Base-by-base conservation (phyloP, 192 early-diverging fungal genomes). In the Podila horticola region DNA sequence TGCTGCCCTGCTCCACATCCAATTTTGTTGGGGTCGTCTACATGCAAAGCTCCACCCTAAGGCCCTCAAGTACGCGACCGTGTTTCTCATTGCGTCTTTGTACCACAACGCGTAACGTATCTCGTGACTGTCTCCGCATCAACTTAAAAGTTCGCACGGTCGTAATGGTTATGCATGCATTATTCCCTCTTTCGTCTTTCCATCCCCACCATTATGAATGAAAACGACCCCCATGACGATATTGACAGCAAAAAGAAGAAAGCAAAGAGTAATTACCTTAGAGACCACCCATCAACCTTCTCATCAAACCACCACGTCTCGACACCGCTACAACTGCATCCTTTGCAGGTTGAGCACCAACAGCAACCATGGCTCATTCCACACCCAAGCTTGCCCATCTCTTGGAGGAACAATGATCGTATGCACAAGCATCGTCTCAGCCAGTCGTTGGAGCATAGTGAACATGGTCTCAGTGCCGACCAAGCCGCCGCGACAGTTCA, bases 341-440 rank as follows among this genome's bases (percentile, higher is more conserved):
- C 75, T 4, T 41, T 79, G n/a, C 75, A 79, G n/a, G 30, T 33
- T 7, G 49, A 79, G 34, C 64, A 71, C 49, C 69, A 79, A 33
- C 75, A 71, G 26, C 68, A 66, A 22, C 69, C 75, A 34, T 79
- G 75, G 75, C 61, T 71, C 9, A 71, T 71, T 79, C 75, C 75
- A 17, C 75, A 79, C 63, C 69, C 75, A 13, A 79, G 66, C 64
- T 28, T 79, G 36, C 75, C 75, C 38, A 71, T 79, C 20, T 71
- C 75, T 45, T 79, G 75, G 75, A 62, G 59, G 11, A 71, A 71
- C 36, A 79, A 79, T 26, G 75, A 79, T 58, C 69, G 26, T 19
- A 22, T 61, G 10, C 22, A 45, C 4, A 55, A 67, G 3, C 19
- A 19, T 7, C 62, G 22, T 2, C 24, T 55, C 48, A 50, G 41